A percentile compares a stretch with the other conserved stretches of the same genome.
Conservation (phyloP, 495 filamentous ascomycete genomes). For the Penicillium malachiteum region DNA sequence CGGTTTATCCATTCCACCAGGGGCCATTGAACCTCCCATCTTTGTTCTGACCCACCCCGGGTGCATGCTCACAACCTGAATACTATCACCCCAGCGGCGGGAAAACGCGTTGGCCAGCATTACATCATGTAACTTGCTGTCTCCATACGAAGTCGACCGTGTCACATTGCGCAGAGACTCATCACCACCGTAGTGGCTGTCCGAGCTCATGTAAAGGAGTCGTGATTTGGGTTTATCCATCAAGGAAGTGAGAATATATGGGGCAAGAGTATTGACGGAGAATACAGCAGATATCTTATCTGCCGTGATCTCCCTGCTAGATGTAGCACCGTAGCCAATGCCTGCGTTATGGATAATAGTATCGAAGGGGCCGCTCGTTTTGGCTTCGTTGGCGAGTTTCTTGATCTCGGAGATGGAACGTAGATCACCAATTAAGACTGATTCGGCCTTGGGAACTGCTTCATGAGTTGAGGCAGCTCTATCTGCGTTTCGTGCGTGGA, state of each 20-base stretch:
- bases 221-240: conserved; percentile 49
- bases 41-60: conserved; percentile 66
- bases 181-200: conserved; percentile 49
- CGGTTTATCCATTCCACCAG: conserved; percentile 45
- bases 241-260: conserved; percentile 55
- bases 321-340: conserved; percentile 37
- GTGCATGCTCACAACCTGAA: conserved; percentile 51
- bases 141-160: conserved; percentile 39
- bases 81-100: conserved; percentile 44
- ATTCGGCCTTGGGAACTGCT: conserved; percentile 48
- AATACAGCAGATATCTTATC: conserved; percentile 54
- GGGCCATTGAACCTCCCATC: conserved; percentile 55
- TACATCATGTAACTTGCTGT: conserved; percentile 55
- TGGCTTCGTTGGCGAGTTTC: conserved; percentile 49
- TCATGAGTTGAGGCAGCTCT: conserved; percentile 44
- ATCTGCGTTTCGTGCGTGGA: conserved; percentile 55
- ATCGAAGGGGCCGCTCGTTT: conserved; percentile 48
- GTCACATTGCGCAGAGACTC: conserved; percentile 39
- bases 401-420: conserved; percentile 54
- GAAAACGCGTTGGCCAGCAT: conserved; percentile 56
- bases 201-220: conserved; percentile 52
- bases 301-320: conserved; percentile 31
- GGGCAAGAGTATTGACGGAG: conserved; percentile 56
- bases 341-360: conserved; percentile 61
- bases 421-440: conserved; percentile 52